Base-by-base conservation (phyloP, 2,329 filamentous ascomycete genomes). In the Aureobasidium subglaciale region DNA sequence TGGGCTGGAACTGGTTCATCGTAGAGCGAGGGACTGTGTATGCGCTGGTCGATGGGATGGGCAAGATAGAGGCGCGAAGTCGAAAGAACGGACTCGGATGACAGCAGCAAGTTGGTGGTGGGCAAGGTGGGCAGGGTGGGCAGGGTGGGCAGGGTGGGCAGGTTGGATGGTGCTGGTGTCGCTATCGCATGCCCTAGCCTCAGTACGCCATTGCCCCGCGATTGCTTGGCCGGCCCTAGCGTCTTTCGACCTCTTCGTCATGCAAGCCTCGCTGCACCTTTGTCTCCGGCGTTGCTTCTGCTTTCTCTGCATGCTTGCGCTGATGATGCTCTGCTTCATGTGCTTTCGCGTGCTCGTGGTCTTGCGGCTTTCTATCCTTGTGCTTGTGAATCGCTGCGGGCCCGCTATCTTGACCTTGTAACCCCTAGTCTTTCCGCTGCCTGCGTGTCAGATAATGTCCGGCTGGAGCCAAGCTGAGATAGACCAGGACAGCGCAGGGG, bases 1-100 rank as follows among this genome's bases (percentile, higher is more conserved):
- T 41, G 13, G 48, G 48, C 46, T 50, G 46, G 34, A 50, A 50
- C 20, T 50, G 46, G 22, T 50, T 50, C 46, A 50, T 50, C 22
- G 20, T 18, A 15, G 20, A 34, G 18, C 5, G 18, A 18, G 20
- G 25, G 20, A 25, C 35, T 11, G 6, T 48, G 43, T 18, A 13
- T 48, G 18, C 30, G 30, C 20, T 7, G 4, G 29, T 48, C 30
- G 18, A 16, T 24, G 30, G 20, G n/a, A 15, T 48, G 43, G 34
- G 25, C 20, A 4, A 22, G 30, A 22, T 18, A 20, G 18, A 48
- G 30, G 18, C 13, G 43, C 30, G 30, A 5, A 48, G 25, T 25
- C 9, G 20, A 30, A 6, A 5, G 20, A 34, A 10, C 7, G 8
- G 11, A 5, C 20, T 18, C 4, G 43, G 35, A 22, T 2, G 43